Evolutionary conservation across 768 basidiomycete species (phyloP).

Genomic region (Leccinum subgranulosum): DNA sequence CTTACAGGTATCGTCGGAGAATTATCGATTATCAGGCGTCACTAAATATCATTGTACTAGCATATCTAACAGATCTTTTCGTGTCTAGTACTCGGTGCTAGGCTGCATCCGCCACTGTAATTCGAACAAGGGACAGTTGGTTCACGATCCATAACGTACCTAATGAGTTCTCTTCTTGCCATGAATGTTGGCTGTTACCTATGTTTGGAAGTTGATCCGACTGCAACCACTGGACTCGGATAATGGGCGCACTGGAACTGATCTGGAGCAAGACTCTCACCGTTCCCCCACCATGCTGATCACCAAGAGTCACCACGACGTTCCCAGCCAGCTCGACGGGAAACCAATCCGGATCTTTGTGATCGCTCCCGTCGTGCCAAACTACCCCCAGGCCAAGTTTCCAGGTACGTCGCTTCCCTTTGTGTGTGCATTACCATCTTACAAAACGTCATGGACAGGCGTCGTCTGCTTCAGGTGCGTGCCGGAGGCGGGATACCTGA

Average conservation of each 20-base stretch:
- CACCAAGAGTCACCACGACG: conserved; percentile 72
- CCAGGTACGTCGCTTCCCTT: conserved; percentile 50
- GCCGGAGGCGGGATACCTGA: too few relatives aligned
- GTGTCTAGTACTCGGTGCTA: neutral
- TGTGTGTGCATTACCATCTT: neutral
- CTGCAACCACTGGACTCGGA: too few relatives aligned
- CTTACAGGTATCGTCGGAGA: neutral
- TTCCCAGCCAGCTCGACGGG: conserved; percentile 67
- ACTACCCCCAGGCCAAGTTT: conserved; percentile 88
- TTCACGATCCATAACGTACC: neutral
- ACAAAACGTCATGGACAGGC: conserved; percentile 38
- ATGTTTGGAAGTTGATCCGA: neutral
- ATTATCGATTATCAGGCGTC: neutral
- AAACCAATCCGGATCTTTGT: conserved; percentile 78
- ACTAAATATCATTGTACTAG: neutral
- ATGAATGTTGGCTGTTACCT: neutral
- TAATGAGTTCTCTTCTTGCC: too few relatives aligned
- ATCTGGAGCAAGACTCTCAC: neutral
- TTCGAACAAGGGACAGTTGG: neutral
- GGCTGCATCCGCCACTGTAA: too few relatives aligned
- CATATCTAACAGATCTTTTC: neutral
- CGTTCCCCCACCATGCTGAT: conserved; percentile 62
- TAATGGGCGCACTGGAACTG: neutral
- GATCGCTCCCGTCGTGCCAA: conserved; percentile 72
- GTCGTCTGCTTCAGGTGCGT: conserved; percentile 77